Conservation (phyloP, 2,329 filamentous ascomycete species). For the Sporothrix curviconia region DNA sequence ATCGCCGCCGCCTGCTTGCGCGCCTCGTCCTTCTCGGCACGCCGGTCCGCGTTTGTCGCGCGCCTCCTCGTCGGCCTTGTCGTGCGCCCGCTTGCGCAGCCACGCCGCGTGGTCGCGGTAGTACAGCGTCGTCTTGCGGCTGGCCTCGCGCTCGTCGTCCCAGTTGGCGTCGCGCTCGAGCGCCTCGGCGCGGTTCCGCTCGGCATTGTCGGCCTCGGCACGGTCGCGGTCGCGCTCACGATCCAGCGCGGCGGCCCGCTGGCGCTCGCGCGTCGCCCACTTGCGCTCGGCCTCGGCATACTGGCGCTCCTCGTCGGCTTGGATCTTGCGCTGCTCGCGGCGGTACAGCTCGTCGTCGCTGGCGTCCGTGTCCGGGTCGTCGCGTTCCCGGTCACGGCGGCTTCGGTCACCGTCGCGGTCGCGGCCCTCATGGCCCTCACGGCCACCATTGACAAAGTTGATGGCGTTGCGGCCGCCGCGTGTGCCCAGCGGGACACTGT, state of each 20-base stretch:
- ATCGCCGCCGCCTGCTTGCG: slow-evolving; percentile 62
- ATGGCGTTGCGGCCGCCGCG: slow-evolving; percentile 41
- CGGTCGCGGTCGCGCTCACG: slow-evolving; percentile 76
- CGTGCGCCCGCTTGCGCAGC: slow-evolving; percentile 71
- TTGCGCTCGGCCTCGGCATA: slow-evolving; percentile 82
- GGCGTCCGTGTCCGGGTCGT: slow-evolving; percentile 76
- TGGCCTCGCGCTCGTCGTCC: slow-evolving; percentile 80
- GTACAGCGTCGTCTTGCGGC: slow-evolving; percentile 68
- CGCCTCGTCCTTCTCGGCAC: slow-evolving; percentile 68
- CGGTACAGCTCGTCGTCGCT: slow-evolving; percentile 80
- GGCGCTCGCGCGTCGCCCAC: slow-evolving; percentile 84
- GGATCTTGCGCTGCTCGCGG: slow-evolving; percentile 62
- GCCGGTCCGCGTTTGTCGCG: slow-evolving; percentile 78
- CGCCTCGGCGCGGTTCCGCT: slow-evolving; percentile 62
- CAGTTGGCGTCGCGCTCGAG: slow-evolving; percentile 62
- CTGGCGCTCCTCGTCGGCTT: slow-evolving; percentile 69
- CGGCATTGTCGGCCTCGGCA: slow-evolving; percentile 61
- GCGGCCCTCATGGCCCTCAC: slow-evolving; percentile 45
- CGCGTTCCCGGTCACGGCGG: background rate
- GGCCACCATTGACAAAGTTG: slow-evolving; percentile 72
- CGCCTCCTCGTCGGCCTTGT: slow-evolving; percentile 65
- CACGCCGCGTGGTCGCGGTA: slow-evolving; percentile 81
- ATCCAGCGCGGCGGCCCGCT: slow-evolving; percentile 75
- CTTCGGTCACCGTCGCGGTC: background rate
- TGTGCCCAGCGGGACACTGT: slow-evolving; percentile 71